Evolutionary conservation across 2,329 filamentous ascomycete species (phyloP).

Genomic region (Phyllosticta citribraziliensis): DNA sequence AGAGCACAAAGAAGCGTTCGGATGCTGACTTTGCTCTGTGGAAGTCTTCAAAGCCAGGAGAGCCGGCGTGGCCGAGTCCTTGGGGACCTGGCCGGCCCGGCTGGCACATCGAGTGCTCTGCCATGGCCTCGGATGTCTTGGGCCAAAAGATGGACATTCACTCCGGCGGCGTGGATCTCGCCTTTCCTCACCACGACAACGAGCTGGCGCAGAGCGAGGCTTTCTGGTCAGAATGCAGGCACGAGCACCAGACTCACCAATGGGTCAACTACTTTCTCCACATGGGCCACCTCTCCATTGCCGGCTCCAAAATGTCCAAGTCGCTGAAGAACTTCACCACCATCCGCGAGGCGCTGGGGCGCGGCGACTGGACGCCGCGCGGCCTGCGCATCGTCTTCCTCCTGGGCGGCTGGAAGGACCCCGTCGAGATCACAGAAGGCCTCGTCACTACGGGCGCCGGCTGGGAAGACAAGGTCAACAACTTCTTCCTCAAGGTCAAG

Average conservation of each 20-base stretch:
- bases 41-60: constrained; percentile 86
- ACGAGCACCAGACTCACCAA: constrained; percentile 39
- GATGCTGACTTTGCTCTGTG: constrained; percentile 83
- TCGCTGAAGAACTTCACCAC: constrained; percentile 93
- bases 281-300: constrained; percentile 85
- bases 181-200: constrained; percentile 72
- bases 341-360: constrained; percentile 67
- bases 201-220: constrained; percentile 85
- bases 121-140: constrained; percentile 86
- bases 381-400: constrained; percentile 79
- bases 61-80: constrained; percentile 78
- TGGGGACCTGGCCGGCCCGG: constrained; percentile 86
- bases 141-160: constrained; percentile 84
- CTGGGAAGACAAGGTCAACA: constrained; percentile 74
- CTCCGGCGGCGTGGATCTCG: constrained; percentile 82
- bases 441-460: constrained; percentile 63
- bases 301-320: constrained; percentile 93
- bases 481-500: constrained; percentile 53
- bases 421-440: constrained; percentile 80
- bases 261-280: constrained; percentile 97
- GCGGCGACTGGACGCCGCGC: constrained; percentile 64
- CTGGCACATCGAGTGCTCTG: constrained; percentile 96
- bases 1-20: constrained; percentile 57
- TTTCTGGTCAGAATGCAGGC: constrained; percentile 50
- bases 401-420: constrained; percentile 80